phyloP scores from a whole-genome alignment of 2,329 filamentous ascomycete species.

The Nakataea oryzae region DNA sequence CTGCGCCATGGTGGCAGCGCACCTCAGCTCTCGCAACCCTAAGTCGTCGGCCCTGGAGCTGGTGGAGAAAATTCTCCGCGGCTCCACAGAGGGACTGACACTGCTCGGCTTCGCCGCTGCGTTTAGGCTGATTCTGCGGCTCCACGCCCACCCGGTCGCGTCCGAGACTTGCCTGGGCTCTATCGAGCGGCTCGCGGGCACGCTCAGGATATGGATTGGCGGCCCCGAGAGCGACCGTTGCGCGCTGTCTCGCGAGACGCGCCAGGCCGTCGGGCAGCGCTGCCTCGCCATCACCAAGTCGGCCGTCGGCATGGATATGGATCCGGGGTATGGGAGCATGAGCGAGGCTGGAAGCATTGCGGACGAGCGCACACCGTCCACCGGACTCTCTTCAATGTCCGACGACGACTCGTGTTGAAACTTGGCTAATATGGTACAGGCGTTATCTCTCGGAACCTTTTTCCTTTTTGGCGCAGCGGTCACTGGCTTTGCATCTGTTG shows the following conservation, averaged over 20 bases:
- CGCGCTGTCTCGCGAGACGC: conserved; percentile 39
- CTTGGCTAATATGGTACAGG: background rate
- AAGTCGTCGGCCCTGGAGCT: conserved; percentile 26
- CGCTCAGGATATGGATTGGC: conserved; percentile 51
- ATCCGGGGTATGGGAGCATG: conserved; percentile 50
- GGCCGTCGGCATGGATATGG: conserved; percentile 48
- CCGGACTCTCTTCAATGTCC: background rate
- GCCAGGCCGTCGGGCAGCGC: conserved; percentile 41
- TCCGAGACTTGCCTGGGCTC: conserved; percentile 34
- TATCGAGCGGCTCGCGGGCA: conserved; percentile 47
- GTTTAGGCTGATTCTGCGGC: conserved; percentile 45
- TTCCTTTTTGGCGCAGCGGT: background rate
- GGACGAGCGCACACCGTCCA: background rate
- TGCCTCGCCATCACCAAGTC: conserved; percentile 46
- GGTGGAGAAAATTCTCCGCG: conserved; percentile 37
- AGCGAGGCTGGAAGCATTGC: conserved; percentile 22
- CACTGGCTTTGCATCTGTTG: background rate
- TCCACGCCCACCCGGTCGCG: conserved; percentile 35
- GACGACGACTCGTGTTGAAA: background rate
- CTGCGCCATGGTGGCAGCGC: conserved; percentile 50
- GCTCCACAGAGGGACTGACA: conserved; percentile 30
- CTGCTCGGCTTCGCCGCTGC: conserved; percentile 50
- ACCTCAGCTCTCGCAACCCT: conserved; percentile 24
- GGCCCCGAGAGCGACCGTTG: conserved; percentile 37
- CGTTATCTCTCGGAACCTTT: background rate